phyloP scores from a whole-genome alignment of 768 basidiomycete genomes.

The Agaricus blazei region DNA sequence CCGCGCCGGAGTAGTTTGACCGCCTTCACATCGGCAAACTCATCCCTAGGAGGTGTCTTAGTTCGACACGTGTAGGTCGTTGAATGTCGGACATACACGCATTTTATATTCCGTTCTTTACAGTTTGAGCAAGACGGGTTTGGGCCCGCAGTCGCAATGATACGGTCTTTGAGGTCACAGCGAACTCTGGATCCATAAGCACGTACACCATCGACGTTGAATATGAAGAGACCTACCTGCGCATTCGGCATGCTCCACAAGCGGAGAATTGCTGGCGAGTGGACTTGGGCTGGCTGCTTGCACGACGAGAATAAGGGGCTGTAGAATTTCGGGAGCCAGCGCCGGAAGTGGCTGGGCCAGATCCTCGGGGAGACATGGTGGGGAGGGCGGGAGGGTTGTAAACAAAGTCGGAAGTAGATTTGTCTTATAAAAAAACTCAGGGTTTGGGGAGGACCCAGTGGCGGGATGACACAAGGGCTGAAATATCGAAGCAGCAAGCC shows the following conservation, averaged over 20 bases:
- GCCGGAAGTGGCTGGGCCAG: constrained; percentile 29
- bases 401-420: constrained; percentile 19
- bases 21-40: constrained; percentile 87
- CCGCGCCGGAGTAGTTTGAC: constrained; percentile 81
- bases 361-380: constrained; percentile 55
- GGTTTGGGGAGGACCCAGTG: constrained; percentile 24
- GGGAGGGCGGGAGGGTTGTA: constrained; percentile 12
- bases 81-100: constrained; percentile 66
- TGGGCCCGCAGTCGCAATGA: constrained; percentile 41
- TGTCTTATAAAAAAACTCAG: constrained; percentile 32
- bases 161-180: constrained; percentile 87
- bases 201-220: constrained; percentile 7
- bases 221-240: constrained; percentile 46
- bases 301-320: constrained; percentile 44
- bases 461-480: constrained; percentile 22
- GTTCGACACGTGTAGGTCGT: constrained; percentile 1
- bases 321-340: constrained; percentile 23
- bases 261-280: constrained; percentile 86
- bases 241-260: constrained; percentile 88
- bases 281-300: constrained; percentile 65
- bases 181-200: constrained; percentile 58
- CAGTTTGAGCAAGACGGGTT: constrained; percentile 80
- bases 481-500: constrained; percentile 26
- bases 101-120: constrained; percentile 82
- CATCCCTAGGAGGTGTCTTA: constrained; percentile 55